Conservation (phyloP, 176 grass and related monocot genomes). For the Cenchrus americanus region DNA sequence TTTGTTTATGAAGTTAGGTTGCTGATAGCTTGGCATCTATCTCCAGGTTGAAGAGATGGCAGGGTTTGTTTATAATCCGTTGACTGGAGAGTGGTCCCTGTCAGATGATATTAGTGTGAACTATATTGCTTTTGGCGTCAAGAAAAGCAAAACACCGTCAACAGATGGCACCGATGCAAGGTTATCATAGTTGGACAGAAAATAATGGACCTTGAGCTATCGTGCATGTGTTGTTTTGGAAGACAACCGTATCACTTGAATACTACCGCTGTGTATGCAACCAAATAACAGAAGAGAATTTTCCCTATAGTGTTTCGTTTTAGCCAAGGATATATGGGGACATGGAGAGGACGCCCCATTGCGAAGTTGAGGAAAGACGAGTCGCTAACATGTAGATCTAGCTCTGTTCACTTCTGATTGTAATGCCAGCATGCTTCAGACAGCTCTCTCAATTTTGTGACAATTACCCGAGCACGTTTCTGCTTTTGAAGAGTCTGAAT, state of each 20-base stretch:
- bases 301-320: not conserved
- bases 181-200: not conserved
- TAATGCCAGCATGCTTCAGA: not conserved
- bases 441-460: not conserved
- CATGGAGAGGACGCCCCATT: not conserved
- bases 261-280: not conserved
- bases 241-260: not conserved
- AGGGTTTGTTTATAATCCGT: slow-evolving; percentile 82
- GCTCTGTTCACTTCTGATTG: not conserved
- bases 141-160: slow-evolving; percentile 39
- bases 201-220: not conserved
- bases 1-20: not conserved
- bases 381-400: not conserved
- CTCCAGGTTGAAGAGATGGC: slow-evolving; percentile 90
- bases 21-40: slow-evolving; percentile 34
- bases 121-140: slow-evolving; percentile 81
- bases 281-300: slow-evolving; percentile 9
- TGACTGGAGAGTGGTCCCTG: slow-evolving; percentile 71
- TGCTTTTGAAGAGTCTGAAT: not conserved
- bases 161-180: not conserved
- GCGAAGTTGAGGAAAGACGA: slow-evolving; percentile 22
- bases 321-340: not conserved
- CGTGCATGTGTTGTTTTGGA: not conserved
- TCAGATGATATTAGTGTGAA: slow-evolving; percentile 94
- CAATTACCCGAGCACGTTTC: not conserved